Conservation (phyloP, 257 asterid species). For the Hygrophila difformis region DNA sequence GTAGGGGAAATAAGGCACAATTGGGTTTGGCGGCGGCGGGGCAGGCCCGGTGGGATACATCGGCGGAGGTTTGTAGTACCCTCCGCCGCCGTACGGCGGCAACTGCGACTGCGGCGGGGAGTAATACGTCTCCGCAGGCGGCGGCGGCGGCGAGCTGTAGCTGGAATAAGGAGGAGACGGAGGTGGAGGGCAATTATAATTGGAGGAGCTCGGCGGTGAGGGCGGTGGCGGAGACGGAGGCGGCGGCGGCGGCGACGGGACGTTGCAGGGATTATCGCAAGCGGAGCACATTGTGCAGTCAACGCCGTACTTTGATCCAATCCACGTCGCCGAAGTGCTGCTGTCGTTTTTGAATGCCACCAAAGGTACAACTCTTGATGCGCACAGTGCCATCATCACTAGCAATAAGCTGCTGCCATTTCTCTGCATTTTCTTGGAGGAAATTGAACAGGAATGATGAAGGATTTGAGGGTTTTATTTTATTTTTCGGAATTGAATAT, state of each 20-base stretch:
- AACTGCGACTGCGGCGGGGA: conserved; percentile 46
- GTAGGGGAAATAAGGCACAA: conserved; percentile 79
- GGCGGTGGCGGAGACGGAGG: conserved; percentile 69
- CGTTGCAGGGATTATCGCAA: conserved; percentile 84
- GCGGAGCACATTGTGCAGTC: conserved; percentile 94
- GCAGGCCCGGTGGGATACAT: conserved; percentile 44
- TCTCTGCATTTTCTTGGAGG: conserved; percentile 34
- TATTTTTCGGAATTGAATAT: too few relatives aligned
- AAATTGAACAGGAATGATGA: background rate
- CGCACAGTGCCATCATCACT: conserved; percentile 7
- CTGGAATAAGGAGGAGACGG: too few relatives aligned
- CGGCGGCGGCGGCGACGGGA: conserved; percentile 63
- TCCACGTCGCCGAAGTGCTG: conserved; percentile 29
- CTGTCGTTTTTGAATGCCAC: conserved; percentile 12
- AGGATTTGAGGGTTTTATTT: background rate
- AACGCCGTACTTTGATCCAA: conserved; percentile 75
- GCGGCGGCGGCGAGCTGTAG: too few relatives aligned
- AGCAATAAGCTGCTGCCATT: conserved; percentile 15
- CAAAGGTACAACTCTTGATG: conserved; percentile 15
- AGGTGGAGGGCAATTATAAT: conserved; percentile 49
- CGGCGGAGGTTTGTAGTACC: conserved; percentile 41
- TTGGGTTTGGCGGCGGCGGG: conserved; percentile 92
- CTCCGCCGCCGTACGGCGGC: conserved; percentile 23
- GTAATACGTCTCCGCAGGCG: conserved; percentile 22
- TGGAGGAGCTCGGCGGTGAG: conserved; percentile 38